Evolutionary conservation across 345 rosid species (phyloP).

Genomic region (Gossypium ekmanianum): DNA sequence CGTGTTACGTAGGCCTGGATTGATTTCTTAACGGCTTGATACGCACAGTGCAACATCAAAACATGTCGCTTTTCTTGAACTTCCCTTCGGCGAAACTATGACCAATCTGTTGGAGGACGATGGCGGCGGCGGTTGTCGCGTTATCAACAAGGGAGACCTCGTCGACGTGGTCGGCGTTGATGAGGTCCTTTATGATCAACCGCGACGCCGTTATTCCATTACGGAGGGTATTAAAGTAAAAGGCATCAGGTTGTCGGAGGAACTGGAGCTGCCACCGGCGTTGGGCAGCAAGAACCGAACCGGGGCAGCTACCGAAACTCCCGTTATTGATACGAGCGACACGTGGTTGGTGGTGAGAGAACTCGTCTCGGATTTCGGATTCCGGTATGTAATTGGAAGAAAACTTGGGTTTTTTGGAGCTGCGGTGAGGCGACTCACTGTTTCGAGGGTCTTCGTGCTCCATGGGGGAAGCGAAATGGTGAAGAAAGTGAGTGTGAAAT

Average conservation of each 20-base stretch:
- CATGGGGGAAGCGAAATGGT: too few species aligned
- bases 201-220: not conserved
- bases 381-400: too few species aligned
- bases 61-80: slow-evolving; percentile 45
- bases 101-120: not conserved
- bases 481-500: too few species aligned
- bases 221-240: not conserved
- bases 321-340: not conserved
- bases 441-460: too few species aligned
- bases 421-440: too few species aligned
- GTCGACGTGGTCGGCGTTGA: not conserved
- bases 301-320: not conserved
- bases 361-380: not conserved
- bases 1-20: slow-evolving; percentile 84
- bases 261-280: not conserved
- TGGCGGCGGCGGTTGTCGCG: not conserved
- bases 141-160: not conserved
- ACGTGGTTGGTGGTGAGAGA: not conserved
- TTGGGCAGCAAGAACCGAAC: not conserved
- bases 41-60: slow-evolving; percentile 83
- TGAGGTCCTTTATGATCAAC: not conserved
- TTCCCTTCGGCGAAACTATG: not conserved
- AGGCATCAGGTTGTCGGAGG: not conserved
- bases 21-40: slow-evolving; percentile 76
- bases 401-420: too few species aligned